Evolutionary conservation across 2,329 filamentous ascomycete species (phyloP).

Genomic region (Plectosphaerella cucumerina): DNA sequence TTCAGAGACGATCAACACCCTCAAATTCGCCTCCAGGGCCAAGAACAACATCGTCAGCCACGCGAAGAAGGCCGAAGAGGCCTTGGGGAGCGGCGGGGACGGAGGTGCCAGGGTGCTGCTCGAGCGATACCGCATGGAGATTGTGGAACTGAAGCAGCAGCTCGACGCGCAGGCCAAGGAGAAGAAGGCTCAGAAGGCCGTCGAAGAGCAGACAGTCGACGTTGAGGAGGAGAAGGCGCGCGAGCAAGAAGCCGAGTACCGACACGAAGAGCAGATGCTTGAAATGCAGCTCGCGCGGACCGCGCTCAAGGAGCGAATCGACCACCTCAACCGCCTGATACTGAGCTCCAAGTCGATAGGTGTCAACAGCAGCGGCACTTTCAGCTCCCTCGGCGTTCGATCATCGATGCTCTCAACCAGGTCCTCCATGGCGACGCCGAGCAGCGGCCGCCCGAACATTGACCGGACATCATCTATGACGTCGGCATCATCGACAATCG

Average conservation of each 20-base stretch:
- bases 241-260: slow-evolving; percentile 75
- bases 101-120: slow-evolving; percentile 81
- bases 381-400: slow-evolving; percentile 61
- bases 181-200: slow-evolving; percentile 57
- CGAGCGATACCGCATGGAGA: slow-evolving; percentile 92
- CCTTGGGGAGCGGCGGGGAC: slow-evolving; percentile 74
- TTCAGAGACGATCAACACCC: slow-evolving; percentile 85
- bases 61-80: slow-evolving; percentile 91
- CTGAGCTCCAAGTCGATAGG: slow-evolving; percentile 93
- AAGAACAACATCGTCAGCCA: slow-evolving; percentile 98
- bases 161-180: slow-evolving; percentile 77
- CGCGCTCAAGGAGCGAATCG: slow-evolving; percentile 93
- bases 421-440: slow-evolving; percentile 67
- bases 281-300: slow-evolving; percentile 98
- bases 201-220: slow-evolving; percentile 58
- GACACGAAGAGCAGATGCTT: slow-evolving; percentile 95
- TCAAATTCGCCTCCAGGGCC: slow-evolving; percentile 93
- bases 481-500: slow-evolving; percentile 58
- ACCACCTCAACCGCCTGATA: slow-evolving; percentile 92
- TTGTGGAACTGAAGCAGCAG: slow-evolving; percentile 73
- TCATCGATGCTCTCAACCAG: slow-evolving; percentile 54
- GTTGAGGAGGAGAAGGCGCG: slow-evolving; percentile 68
- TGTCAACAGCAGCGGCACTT: slow-evolving; percentile 78
- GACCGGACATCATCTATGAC: slow-evolving; percentile 65
- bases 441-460: slow-evolving; percentile 42